phyloP scores from a whole-genome alignment of 2,329 filamentous ascomycete species.

The Penicillium decumbens region DNA sequence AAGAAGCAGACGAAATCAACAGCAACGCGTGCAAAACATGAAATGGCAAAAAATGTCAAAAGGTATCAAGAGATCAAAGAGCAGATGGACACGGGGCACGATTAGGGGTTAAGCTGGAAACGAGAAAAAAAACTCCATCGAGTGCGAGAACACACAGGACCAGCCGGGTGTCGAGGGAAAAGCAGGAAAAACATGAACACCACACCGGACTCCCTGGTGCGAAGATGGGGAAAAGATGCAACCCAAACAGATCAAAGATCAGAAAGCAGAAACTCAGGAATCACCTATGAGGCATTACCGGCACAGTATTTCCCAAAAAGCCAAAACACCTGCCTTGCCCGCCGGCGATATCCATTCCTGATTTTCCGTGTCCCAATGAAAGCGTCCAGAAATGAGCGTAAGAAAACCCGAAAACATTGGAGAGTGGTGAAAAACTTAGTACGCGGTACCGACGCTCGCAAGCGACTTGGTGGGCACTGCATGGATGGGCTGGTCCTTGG shows the following conservation, averaged over 20 bases:
- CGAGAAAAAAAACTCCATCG: constrained; percentile 35
- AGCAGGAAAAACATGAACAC: constrained; percentile 36
- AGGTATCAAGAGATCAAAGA: constrained; percentile 33
- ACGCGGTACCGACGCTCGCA: constrained; percentile 41
- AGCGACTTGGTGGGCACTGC: constrained; percentile 44
- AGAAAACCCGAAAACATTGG: constrained; percentile 22
- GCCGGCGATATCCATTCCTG: constrained; percentile 35
- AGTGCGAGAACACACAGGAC: constrained; percentile 46
- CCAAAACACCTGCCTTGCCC: constrained; percentile 33
- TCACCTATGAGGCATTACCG: constrained; percentile 30
- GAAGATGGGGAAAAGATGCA: constrained; percentile 22
- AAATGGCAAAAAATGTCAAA: constrained; percentile 23
- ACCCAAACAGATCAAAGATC: constrained; percentile 20
- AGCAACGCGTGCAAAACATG: constrained; percentile 14
- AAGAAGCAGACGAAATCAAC: constrained; percentile 20
- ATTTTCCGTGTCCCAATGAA: constrained; percentile 42
- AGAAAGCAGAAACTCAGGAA: constrained; percentile 25
- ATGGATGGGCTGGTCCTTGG: constrained; percentile 41
- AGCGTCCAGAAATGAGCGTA: constrained; percentile 33
- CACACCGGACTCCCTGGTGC: constrained; percentile 45
- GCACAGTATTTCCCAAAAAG: constrained; percentile 28
- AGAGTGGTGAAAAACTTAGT: constrained; percentile 26
- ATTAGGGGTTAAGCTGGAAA: constrained; percentile 34
- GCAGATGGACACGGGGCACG: constrained; percentile 29
- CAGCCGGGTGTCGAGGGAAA: constrained; percentile 44